Evolutionary conservation across 2,329 filamentous ascomycete species (phyloP).

Genomic region (Calonectria ilicicola): DNA sequence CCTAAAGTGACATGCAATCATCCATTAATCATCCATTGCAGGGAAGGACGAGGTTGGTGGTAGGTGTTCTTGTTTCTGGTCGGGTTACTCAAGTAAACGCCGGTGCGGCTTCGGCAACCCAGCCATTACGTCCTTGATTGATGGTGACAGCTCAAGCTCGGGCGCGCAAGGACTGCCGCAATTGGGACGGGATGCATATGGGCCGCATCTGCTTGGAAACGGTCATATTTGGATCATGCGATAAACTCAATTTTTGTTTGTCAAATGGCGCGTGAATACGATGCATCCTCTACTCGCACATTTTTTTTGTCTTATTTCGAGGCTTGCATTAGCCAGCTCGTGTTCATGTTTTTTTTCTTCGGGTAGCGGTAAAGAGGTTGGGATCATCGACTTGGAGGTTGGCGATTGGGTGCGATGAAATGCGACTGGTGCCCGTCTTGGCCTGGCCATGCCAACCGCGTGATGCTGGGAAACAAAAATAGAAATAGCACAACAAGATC

Average conservation of each 20-base stretch:
- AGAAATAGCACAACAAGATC: slow-evolving; percentile 1
- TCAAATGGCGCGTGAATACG: neutral
- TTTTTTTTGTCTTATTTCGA: neutral
- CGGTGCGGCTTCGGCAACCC: neutral
- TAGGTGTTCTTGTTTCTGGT: neutral
- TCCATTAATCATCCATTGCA: no score
- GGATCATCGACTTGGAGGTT: neutral
- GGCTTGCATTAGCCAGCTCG: slow-evolving; percentile 4
- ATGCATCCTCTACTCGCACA: neutral
- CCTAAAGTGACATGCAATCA: neutral
- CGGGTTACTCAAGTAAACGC: neutral
- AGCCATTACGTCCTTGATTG: neutral
- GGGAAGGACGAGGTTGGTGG: no score
- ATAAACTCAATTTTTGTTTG: neutral
- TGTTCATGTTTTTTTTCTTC: neutral
- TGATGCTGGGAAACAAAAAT: slow-evolving; percentile 6
- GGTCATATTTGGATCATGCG: neutral
- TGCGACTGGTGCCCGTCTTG: neutral
- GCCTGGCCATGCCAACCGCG: neutral
- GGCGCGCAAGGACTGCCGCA: neutral
- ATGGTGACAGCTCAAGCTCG: neutral
- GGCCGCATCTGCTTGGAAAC: no score
- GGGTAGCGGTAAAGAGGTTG: neutral
- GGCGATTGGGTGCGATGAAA: neutral
- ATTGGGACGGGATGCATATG: neutral